Evolutionary conservation across 257 asterid genomes (phyloP), one percentile per base, ranked within the genome.

Genomic region (Sherardia arvensis): DNA sequence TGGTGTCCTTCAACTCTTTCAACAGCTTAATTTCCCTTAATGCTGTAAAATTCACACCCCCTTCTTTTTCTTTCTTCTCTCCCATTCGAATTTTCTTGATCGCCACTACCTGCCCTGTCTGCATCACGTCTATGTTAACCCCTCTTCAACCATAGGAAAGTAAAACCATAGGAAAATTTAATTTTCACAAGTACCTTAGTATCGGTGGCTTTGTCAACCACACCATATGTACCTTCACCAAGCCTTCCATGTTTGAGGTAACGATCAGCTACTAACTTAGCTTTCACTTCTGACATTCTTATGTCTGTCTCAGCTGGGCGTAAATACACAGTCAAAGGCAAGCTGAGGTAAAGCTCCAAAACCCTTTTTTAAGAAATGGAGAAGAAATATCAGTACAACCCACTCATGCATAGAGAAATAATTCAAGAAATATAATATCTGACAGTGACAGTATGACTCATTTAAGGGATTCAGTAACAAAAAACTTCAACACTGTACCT

Each of bases 191-290:
- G 65, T 76, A 89, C 97, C 95, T 87, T 84, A 17, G 88, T 89
- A 67, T 87, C 97, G 79, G 87, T 89, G 57, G 95, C 97, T 71
- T 89, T 92, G 84, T 64, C 87, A 59, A 92, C 95, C 67, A 87
- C 97, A 32, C 99, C 99, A 54, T 89, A 85, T 20, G 99, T 87
- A 43, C 97, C 97, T 76, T 89, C 95, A 51, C 95, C 96, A n/a
- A 92, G 91, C 81, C 79, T 66, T 85, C 95, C 22, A n/a, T 88
- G 85, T 71, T 84, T 92, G 58, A 85, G 83, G 70, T 92, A 92
- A 64, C 94, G 95, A 79, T 87, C 95, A 64, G 89, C 96, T n/a
- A 92, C 95, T 73, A 84, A 87, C 79, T 85, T 88, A 14, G 73
- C 66, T 70, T 74, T 85, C 73, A 68, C 77, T 27, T 80, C 86